These are phyloP conservation scores for Herpetospermum pedunculosum DNA, from an alignment of 306 rosid genomes.

Conservation along the genomic window DNA sequence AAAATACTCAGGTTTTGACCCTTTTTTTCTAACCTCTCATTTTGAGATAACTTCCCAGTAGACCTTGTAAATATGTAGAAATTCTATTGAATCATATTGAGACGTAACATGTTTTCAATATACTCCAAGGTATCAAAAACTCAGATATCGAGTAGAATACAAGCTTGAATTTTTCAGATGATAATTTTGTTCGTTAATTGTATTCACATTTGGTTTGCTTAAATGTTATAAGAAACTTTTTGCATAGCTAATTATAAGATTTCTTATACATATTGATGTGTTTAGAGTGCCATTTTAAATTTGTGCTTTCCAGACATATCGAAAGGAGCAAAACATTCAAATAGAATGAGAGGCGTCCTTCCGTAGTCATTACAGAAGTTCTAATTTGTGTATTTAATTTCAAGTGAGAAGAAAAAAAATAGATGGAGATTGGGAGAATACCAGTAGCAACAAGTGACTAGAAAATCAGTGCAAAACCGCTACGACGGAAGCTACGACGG, in stretches of 20 bases:
- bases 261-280: not conserved
- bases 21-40: not conserved
- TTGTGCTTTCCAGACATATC: not conserved
- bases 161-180: not conserved
- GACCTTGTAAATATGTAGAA: not conserved
- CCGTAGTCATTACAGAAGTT: no score
- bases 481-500: no score
- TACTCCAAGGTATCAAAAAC: not conserved
- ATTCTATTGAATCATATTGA: not conserved
- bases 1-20: conserved; percentile 73
- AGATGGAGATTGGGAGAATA: no score
- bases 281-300: not conserved
- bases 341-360: conserved; percentile 6
- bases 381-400: no score
- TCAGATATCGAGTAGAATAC: not conserved
- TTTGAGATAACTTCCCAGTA: not conserved
- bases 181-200: not conserved
- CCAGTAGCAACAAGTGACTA: no score
- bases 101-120: not conserved
- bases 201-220: not conserved
- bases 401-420: no score
- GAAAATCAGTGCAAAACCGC: no score
- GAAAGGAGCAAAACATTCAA: not conserved
- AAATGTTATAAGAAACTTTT: not conserved
- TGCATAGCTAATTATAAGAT: not conserved